Base-by-base conservation (phyloP, 495 filamentous ascomycete species). In the Hypoxylon cercidicola region DNA sequence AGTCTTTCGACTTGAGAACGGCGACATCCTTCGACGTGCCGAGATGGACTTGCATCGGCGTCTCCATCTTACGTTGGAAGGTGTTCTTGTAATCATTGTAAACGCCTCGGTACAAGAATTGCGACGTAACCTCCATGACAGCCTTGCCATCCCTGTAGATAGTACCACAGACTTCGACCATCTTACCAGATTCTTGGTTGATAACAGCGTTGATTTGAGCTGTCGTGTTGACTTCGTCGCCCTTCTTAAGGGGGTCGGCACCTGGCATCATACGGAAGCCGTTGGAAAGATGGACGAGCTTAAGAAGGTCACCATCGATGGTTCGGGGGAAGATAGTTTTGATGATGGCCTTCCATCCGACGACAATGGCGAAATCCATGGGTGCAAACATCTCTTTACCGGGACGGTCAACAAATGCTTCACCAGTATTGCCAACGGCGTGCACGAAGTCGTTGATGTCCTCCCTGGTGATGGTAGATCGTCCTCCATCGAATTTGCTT, bases 301-400 rank as follows among this genome's bases (percentile, higher is more conserved):
- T 95, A 43, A 99, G 83, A 37, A 99, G 83, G 74, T 99, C 95
- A 41, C 95, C 95, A 66, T 99, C 94, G 62, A 98, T 96, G 60
- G 85, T 90, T 56, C 90, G 87, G 61, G 95, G 95, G 84, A 99
- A 98, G 74, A 98, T 97, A 0, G 95, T 94, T 82, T 97, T 97
- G 19, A 91, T 97, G 75, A 99, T 97, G 39, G 95, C 95, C 77
- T 99, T 97, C 95, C 95, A 99, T 61, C 95, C 95, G 15, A 96
- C 92, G 21, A 99, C 95, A 61, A 99, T 98, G 56, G 95, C 95
- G 66, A 97, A 99, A 75, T 99, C 95, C 95, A 99, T 99, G 39
- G 96, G 95, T 18, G 95, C 96, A 67, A 88, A 93, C 67, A 96
- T 91, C 70, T 91, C 90, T 80, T 97, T 98, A 56, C 93, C 96